Evolutionary conservation across 805 yeast genomes (phyloP), one percentile per base, ranked within the genome.

Genomic region (Saccharomycopsis javanensis): DNA sequence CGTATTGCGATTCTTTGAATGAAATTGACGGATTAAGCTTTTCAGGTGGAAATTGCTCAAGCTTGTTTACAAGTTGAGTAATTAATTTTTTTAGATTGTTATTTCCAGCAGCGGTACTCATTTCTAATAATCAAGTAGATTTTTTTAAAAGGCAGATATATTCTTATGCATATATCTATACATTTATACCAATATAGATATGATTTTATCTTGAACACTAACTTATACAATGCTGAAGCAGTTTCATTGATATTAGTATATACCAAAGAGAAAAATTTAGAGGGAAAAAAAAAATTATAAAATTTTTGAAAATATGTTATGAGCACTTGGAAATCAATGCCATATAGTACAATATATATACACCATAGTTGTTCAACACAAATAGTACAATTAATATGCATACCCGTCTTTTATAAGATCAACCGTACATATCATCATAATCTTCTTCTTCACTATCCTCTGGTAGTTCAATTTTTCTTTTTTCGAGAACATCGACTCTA

Each of bases 41-140:
- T 63, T 86, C 94, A 59, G 79, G 75, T 15, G 95, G 95, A 48
- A 85, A 74, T 23, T 77, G 77, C 62, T 82, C 83, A 53, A 86
- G 69, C 11, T 82, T 70, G 34, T 75, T 73, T 31, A 86, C 78
- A 53, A 86, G 76, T 61, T 78, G 77, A 64, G 78, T 79, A 3
- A 83, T 81, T 37, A 81, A 72, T 61, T 79, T 82, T 18, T 48
- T 53, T 10, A 53, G 25, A 23, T 16, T 50, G n/a, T 42, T 42
- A 15, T 42, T 42, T 20, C 48, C 23, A 28, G 28, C 27, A 38
- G 46, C 46, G 13, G 48, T 28, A 42, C 28, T 42, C 48, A 42
- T 42, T 8, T 10, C 23, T 11, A 6, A 42, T 8, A 8, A 20
- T 13, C 10, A 5, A 13, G 10, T 18, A 6, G 23, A n/a, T 37